Evolutionary conservation across 2,329 filamentous ascomycete species (phyloP).

Genomic region (Monosporascus sp.): DNA sequence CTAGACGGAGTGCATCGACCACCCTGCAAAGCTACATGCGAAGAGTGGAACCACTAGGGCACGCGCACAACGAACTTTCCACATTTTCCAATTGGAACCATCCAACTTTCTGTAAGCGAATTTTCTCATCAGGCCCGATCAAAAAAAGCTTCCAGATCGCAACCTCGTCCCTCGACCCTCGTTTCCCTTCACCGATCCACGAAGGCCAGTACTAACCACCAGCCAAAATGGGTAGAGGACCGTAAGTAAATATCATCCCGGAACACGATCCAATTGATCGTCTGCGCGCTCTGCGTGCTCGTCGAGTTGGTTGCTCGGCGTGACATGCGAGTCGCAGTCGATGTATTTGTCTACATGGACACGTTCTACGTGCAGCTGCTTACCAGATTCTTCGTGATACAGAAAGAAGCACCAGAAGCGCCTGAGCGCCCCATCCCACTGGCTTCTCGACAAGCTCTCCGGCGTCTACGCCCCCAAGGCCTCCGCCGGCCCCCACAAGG

Average conservation of each 20-base stretch:
- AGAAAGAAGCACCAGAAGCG: slow-evolving; percentile 99
- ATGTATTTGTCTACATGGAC: background rate
- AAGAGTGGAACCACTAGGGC: background rate
- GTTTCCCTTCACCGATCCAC: slow-evolving; percentile 17
- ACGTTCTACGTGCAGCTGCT: slow-evolving; percentile 13
- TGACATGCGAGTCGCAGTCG: slow-evolving; percentile 8
- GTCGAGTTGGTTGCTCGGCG: background rate
- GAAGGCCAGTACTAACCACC: slow-evolving; percentile 29
- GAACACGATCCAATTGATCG: background rate
- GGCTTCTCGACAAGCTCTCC: slow-evolving; percentile 99
- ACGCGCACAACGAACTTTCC: background rate
- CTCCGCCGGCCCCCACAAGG: slow-evolving; percentile 93
- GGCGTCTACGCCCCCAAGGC: slow-evolving; percentile 74
- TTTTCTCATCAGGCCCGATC: background rate
- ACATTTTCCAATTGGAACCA: background rate
- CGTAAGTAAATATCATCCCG: slow-evolving; percentile 39
- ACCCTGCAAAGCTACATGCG: background rate
- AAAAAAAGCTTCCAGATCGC: background rate
- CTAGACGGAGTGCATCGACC: background rate
- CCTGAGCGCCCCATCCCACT: slow-evolving; percentile 97
- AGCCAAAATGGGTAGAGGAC: slow-evolving; percentile 45
- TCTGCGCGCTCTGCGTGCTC: background rate
- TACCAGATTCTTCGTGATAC: slow-evolving; percentile 26
- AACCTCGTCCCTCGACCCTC: background rate
- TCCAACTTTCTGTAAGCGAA: background rate